A percentile compares a stretch with the other conserved stretches of the same genome.
phyloP scores from a whole-genome alignment of 495 filamentous ascomycete genomes.

The Cercophora sp. region DNA sequence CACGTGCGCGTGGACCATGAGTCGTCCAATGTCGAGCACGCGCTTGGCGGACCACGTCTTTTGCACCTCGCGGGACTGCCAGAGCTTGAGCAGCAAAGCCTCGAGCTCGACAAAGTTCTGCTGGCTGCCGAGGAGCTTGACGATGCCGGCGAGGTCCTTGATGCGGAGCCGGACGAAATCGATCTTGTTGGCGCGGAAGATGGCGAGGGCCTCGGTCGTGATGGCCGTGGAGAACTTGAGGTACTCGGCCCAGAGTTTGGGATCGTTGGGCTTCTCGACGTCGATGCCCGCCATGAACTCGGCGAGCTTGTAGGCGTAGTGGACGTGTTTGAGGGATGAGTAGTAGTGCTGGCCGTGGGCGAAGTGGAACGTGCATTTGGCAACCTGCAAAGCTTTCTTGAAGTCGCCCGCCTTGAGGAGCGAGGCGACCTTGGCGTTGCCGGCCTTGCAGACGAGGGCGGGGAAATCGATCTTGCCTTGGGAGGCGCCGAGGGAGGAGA shows the following conservation, averaged over 20 bases:
- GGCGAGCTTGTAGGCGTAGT: conserved; percentile 54
- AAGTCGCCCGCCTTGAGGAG: conserved; percentile 43
- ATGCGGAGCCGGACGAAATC: conserved; percentile 51
- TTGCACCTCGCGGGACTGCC: conserved; percentile 58
- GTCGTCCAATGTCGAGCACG: conserved; percentile 54
- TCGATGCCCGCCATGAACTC: conserved; percentile 49
- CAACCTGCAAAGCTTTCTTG: conserved; percentile 51
- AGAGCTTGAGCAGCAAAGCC: conserved; percentile 54
- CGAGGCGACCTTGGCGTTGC: conserved; percentile 19
- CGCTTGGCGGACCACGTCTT: conserved; percentile 51
- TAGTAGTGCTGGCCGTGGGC: conserved; percentile 52
- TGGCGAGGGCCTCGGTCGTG: conserved; percentile 47
- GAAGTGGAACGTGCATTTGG: conserved; percentile 53
- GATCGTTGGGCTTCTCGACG: conserved; percentile 37
- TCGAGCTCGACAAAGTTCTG: conserved; percentile 58
- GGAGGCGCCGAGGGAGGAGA: conserved; percentile 41
- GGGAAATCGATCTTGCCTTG: conserved; percentile 24
- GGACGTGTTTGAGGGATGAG: conserved; percentile 43
- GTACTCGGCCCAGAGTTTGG: conserved; percentile 44
- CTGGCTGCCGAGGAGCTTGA: conserved; percentile 55
- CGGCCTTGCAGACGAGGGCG: conserved; percentile 19
- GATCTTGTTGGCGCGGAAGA: conserved; percentile 46
- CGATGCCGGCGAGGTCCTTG: conserved; percentile 50
- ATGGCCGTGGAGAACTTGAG: conserved; percentile 51
- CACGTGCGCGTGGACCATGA: conserved; percentile 55